phyloP scores from a whole-genome alignment of 2,329 filamentous ascomycete species.

The Colletotrichum incanum region DNA sequence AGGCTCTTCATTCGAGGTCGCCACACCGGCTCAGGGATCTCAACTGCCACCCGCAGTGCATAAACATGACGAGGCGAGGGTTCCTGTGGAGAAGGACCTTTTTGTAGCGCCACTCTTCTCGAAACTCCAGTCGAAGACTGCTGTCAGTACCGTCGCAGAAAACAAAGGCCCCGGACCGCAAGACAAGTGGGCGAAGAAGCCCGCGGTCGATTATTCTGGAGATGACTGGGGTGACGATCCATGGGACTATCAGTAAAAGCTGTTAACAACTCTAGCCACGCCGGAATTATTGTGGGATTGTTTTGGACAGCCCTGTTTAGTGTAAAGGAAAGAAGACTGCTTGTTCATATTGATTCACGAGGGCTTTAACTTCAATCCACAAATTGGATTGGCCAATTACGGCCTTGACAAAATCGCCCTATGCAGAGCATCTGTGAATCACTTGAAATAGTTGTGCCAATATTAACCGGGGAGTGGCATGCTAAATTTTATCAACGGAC shows the following conservation, averaged over 20 bases:
- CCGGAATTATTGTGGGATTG: too few species aligned
- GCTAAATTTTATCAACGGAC: too few species aligned
- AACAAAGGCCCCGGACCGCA: not conserved
- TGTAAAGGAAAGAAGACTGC: too few species aligned
- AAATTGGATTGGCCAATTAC: not conserved
- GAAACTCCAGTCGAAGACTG: not conserved
- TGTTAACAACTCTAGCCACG: not conserved
- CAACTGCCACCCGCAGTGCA: not conserved
- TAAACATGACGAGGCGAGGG: not conserved
- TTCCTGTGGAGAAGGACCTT: not conserved
- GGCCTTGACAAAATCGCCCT: not conserved
- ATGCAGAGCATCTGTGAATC: not conserved
- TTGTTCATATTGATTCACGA: not conserved
- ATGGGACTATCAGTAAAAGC: slow-evolving; percentile 33
- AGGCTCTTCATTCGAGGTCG: not conserved
- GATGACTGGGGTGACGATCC: slow-evolving; percentile 49
- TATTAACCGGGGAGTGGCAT: not conserved
- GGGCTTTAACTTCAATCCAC: not conserved
- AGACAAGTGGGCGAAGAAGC: slow-evolving; percentile 47
- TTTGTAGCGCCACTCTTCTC: slow-evolving; percentile 38
- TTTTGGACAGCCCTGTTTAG: not conserved
- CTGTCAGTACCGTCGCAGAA: not conserved
- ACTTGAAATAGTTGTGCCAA: not conserved
- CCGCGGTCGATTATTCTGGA: slow-evolving; percentile 50
- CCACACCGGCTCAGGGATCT: not conserved